Conservation (phyloP, 1,284 basidiomycete genomes). For the Cryptococcus jaspeensis region DNA sequence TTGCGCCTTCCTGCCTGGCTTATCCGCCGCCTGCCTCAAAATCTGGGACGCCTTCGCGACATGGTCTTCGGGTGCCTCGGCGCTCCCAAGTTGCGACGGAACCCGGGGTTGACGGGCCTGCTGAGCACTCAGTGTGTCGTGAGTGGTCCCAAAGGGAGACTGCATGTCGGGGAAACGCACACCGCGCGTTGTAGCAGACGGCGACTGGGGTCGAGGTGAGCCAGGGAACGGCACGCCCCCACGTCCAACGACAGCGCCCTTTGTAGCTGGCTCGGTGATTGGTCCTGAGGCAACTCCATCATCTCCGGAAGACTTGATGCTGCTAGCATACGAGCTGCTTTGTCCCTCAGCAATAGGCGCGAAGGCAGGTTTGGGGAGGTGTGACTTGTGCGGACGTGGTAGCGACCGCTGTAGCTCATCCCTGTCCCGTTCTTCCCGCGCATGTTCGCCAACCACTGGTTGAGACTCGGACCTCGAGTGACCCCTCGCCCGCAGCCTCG, state of each 20-base stretch:
- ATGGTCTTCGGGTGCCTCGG: no score
- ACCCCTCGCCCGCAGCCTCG: conserved; percentile 2
- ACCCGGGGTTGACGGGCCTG: not conserved
- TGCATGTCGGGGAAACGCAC: conserved; percentile 5
- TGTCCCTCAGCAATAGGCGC: conserved; percentile 25
- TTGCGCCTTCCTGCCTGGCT: conserved; percentile 15
- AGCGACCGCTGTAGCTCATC: not conserved
- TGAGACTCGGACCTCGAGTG: conserved; percentile 5
- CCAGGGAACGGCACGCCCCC: conserved; percentile 1
- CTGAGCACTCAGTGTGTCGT: not conserved
- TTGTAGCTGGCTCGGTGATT: not conserved
- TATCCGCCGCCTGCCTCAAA: conserved; percentile 17
- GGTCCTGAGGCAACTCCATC: not conserved
- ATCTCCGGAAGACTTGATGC: not conserved
- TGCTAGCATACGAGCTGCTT: conserved; percentile 15
- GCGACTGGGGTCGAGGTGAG: not conserved
- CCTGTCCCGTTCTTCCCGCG: not conserved
- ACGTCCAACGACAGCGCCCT: not conserved
- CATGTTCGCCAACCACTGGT: not conserved
- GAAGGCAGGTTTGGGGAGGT: conserved; percentile 12
- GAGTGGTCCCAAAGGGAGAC: not conserved
- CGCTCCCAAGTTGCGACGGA: conserved; percentile 1
- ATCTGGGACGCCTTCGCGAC: conserved; percentile 24
- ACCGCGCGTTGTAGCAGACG: not conserved
- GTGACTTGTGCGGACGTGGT: not conserved